Conservation (phyloP, 202 grass and related monocot species). For the Cymbopogon flexuosus region DNA sequence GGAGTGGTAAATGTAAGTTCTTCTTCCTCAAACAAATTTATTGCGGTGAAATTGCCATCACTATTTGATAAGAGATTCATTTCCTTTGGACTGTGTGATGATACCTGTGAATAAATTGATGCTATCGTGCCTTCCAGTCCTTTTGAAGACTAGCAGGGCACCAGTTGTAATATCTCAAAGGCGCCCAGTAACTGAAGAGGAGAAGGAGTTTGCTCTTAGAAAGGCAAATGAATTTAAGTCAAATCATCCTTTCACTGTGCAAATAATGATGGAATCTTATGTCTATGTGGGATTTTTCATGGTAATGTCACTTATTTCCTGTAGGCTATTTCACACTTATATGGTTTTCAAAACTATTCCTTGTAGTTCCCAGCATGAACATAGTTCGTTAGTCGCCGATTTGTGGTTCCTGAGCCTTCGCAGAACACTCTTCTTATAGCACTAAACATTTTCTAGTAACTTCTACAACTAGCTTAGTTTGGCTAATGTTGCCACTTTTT, state of each 20-base stretch:
- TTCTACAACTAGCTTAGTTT: background rate
- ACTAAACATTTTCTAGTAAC: background rate
- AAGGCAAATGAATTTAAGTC: conserved; percentile 64
- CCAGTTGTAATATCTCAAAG: conserved; percentile 60
- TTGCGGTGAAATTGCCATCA: background rate
- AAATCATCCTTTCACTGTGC: conserved; percentile 46
- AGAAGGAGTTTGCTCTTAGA: conserved; percentile 53
- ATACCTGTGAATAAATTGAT: conserved; percentile 31
- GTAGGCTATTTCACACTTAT: conserved; percentile 13
- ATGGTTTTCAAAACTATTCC: background rate
- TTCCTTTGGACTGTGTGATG: background rate
- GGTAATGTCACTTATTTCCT: conserved; percentile 46
- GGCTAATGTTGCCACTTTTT: background rate
- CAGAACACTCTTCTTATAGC: background rate
- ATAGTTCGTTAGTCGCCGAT: background rate
- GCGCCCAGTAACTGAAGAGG: conserved; percentile 61
- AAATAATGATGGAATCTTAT: conserved; percentile 76
- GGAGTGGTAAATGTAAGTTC: conserved; percentile 37
- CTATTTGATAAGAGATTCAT: background rate
- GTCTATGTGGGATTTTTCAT: conserved; percentile 78
- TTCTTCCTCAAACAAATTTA: background rate
- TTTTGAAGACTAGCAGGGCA: conserved; percentile 38
- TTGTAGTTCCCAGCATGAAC: conserved; percentile 13
- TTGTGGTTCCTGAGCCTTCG: background rate
- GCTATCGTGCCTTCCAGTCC: conserved; percentile 30